Evolutionary conservation across 345 rosid species (phyloP), one percentile per base, ranked within the genome.

Genomic region (Sapria himalayana): DNA sequence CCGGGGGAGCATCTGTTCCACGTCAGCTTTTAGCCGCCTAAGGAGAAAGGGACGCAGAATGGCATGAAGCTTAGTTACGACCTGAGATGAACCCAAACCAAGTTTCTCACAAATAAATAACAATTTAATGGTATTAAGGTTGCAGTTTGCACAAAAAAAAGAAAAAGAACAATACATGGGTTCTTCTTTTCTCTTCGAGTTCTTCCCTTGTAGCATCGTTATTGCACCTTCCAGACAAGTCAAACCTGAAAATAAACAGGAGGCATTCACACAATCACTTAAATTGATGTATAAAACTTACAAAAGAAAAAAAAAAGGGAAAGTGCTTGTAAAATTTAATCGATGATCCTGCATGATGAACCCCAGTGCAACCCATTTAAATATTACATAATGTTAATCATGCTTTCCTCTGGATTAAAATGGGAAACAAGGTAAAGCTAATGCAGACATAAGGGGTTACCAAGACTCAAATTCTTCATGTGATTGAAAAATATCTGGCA

Each of bases 401-500:
- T n/a, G n/a, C n/a, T n/a, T n/a, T n/a, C n/a, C n/a, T 21, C 19
- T 33, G 5, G 2, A n/a, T 10, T 16, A 29, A 49, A 20, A 47
- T 17, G 39, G 32, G 4, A 12, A 9, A 21, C 4, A 16, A 15
- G 11, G 25, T 24, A 33, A 9, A 3, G 13, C 36, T 25, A 25
- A 9, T 32, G 41, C 45, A 51, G 31, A 33, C 65, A n/a, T n/a
- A n/a, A n/a, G n/a, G n/a, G n/a, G n/a, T 14, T 41, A 89, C 98
- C 98, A 89, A 52, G 98, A 82, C 46, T 82, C 84, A 65, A 89
- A 89, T 61, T 89, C 98, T 37, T 69, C 93, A 61, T 64, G 93
- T 15, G 94, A 82, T 33, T 81, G 67, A 52, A 89, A 89, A 50
- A 89, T 76, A 63, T 89, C 94, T 34, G 94, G 98, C 53, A 89